Conservation (phyloP, 208 protist species). For the Acanthamoeba royreba region DNA sequence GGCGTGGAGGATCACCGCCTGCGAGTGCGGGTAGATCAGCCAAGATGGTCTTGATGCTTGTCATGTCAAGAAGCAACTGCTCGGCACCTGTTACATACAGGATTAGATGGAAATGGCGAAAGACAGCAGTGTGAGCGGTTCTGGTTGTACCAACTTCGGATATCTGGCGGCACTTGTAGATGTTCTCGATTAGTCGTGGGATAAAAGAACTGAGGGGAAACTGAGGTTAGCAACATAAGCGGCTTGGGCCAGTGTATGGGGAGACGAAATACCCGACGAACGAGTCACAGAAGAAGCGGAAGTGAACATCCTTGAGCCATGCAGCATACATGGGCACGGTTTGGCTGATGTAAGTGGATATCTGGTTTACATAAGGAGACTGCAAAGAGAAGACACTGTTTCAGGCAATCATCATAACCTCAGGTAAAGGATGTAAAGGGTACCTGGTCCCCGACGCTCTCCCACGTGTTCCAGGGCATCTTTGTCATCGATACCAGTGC, state of each 20-base stretch:
- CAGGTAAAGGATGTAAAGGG: no score
- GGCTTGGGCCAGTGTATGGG: background rate
- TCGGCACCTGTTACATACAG: slow-evolving; percentile 45
- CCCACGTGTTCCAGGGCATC: slow-evolving; percentile 41
- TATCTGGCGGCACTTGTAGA: slow-evolving; percentile 62
- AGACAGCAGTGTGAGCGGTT: no score
- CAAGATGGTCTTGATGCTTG: slow-evolving; percentile 38
- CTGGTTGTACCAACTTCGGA: slow-evolving; percentile 60
- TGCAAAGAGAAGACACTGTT: no score
- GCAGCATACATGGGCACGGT: background rate
- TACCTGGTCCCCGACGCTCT: slow-evolving; percentile 59
- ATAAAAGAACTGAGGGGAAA: slow-evolving; percentile 45
- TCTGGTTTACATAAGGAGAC: slow-evolving; percentile 60
- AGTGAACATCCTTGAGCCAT: slow-evolving; percentile 42
- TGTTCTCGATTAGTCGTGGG: slow-evolving; percentile 39
- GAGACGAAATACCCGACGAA: slow-evolving; percentile 20
- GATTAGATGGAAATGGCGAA: no score
- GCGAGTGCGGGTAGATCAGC: background rate
- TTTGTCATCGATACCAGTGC: slow-evolving; percentile 57
- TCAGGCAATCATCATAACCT: no score
- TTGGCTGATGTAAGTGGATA: slow-evolving; percentile 20
- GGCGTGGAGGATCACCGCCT: background rate
- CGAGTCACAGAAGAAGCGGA: slow-evolving; percentile 56
- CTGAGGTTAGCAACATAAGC: background rate
- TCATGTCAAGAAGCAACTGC: slow-evolving; percentile 57